Evolutionary conservation across 1,139 yeast species (phyloP).

Genomic region (Ogataea hybrid): DNA sequence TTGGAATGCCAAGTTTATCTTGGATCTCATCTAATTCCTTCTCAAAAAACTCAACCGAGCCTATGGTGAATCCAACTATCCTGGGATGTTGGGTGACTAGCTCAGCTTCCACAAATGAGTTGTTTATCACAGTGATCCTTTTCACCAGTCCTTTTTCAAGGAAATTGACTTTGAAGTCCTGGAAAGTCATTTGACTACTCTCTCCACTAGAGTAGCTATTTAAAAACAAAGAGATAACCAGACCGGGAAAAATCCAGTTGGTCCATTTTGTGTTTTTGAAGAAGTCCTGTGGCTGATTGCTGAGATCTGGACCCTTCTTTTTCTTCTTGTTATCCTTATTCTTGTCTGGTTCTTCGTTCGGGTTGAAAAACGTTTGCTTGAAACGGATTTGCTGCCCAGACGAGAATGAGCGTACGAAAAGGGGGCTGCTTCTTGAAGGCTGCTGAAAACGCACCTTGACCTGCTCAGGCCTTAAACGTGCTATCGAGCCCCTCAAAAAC

Average conservation of each 20-base stretch:
- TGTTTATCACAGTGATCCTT: constrained; percentile 72
- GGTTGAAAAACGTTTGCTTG: constrained; percentile 4
- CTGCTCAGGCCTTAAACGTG: constrained; percentile 9
- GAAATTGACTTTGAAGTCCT: constrained; percentile 82
- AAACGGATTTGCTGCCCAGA: constrained; percentile 2
- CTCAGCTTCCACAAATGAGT: constrained; percentile 75
- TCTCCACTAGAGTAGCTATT: constrained; percentile 24
- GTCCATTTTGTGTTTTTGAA: constrained; percentile 20
- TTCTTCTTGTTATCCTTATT: constrained; percentile 12
- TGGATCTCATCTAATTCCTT: constrained; percentile 76
- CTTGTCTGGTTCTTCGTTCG: constrained; percentile 10
- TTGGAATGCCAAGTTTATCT: constrained; percentile 60
- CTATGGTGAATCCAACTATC: constrained; percentile 68
- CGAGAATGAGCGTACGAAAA: neutral
- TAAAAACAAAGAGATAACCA: constrained; percentile 35
- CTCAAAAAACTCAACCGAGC: constrained; percentile 91
- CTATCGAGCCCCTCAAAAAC: constrained; percentile 10
- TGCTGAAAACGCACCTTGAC: neutral
- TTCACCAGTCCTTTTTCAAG: constrained; percentile 83
- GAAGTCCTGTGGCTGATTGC: constrained; percentile 13
- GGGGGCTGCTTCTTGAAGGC: neutral
- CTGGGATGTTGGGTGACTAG: constrained; percentile 48
- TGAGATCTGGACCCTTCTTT: constrained; percentile 6
- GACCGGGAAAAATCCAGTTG: constrained; percentile 36
- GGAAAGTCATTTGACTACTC: constrained; percentile 67